A percentile compares a stretch with the other conserved stretches of the same genome.
phyloP scores from a whole-genome alignment of 2,329 filamentous ascomycete species.

The Chrysoporthe austroafricana region DNA sequence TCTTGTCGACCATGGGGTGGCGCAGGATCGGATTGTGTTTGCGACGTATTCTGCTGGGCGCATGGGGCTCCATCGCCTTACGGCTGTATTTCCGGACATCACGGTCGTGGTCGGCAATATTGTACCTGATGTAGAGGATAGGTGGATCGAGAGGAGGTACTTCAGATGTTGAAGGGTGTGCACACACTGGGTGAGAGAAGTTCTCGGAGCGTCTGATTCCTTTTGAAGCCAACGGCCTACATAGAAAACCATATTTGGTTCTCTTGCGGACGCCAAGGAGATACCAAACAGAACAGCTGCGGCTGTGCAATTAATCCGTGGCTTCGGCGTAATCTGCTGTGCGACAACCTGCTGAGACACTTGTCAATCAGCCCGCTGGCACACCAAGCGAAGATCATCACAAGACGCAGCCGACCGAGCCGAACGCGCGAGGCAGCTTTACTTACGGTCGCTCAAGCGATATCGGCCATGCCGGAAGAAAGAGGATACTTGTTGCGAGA shows the following conservation, averaged over 20 bases:
- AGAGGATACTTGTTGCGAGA: constrained; percentile 12
- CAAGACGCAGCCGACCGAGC: constrained; percentile 3
- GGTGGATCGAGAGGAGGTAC: constrained; percentile 90
- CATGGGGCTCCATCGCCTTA: constrained; percentile 80
- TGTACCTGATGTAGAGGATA: constrained; percentile 78
- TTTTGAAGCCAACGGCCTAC: constrained; percentile 9
- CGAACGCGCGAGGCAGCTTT: constrained; percentile 6
- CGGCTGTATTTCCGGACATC: constrained; percentile 86
- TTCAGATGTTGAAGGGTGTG: constrained; percentile 75
- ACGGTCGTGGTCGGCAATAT: constrained; percentile 84
- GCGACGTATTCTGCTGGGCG: constrained; percentile 90
- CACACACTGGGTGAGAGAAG: no score
- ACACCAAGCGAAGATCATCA: not conserved
- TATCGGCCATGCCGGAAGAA: not conserved
- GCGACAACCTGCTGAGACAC: not conserved
- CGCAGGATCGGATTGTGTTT: constrained; percentile 82
- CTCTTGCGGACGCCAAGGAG: not conserved
- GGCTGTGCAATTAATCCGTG: not conserved
- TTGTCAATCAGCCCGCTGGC: not conserved
- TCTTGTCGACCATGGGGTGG: constrained; percentile 90
- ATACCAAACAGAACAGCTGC: not conserved
- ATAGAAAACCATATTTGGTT: constrained; percentile 18
- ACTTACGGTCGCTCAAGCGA: not conserved
- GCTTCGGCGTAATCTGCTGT: constrained; percentile 1
- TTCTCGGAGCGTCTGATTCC: not conserved